Percentiles rank a stretch among this genome's conserved stretches.
phyloP scores from a whole-genome alignment of 441 rosid genomes.

The Pelargonium citronellum region DNA sequence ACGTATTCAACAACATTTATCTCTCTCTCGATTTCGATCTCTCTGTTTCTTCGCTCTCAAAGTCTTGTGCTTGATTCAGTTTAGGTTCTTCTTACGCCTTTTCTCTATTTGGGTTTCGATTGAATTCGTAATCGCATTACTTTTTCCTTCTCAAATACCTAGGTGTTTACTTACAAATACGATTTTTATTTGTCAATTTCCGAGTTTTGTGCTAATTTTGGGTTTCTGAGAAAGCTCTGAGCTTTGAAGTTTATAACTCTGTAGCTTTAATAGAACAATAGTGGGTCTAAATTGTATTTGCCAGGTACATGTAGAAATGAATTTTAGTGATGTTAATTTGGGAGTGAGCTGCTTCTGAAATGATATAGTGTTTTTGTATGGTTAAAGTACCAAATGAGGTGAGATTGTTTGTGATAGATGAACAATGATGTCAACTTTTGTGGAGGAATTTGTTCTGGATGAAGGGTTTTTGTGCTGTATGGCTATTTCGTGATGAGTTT shows the following conservation, averaged over 20 bases:
- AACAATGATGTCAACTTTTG: neutral
- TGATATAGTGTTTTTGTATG: too few species aligned
- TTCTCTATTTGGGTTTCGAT: neutral
- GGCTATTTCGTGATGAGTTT: neutral
- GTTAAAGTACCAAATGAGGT: neutral
- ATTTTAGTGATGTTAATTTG: neutral
- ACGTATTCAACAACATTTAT: conserved; percentile 7
- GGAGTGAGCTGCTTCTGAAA: too few species aligned
- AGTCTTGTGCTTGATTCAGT: neutral
- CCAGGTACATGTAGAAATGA: neutral
- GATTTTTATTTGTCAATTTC: neutral
- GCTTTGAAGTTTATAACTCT: neutral
- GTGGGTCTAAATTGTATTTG: neutral
- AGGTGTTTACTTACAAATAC: neutral
- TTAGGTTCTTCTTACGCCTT: neutral
- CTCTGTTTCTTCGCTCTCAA: neutral
- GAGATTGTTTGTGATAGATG: neutral
- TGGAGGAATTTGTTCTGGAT: neutral
- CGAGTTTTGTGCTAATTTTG: neutral
- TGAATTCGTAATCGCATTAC: neutral
- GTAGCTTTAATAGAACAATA: neutral
- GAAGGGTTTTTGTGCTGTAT: neutral
- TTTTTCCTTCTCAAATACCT: conserved; percentile 2
- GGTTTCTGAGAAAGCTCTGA: neutral
- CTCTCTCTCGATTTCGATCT: neutral